Evolutionary conservation across 106 monocot genomes (phyloP).

Genomic region (Narthecium ossifragum): DNA sequence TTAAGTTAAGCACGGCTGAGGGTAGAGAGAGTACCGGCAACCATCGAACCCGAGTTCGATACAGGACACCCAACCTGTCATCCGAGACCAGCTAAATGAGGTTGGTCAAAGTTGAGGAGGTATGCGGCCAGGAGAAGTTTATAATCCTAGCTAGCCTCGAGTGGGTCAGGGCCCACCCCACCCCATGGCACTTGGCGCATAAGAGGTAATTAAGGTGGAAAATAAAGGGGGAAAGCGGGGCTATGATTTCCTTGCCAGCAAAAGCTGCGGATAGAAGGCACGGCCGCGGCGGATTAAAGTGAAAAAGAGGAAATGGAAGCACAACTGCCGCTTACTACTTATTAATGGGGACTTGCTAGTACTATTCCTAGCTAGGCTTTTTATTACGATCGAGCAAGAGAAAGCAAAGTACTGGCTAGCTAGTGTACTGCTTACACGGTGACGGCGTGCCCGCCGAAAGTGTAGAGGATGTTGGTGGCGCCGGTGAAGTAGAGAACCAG

Average conservation of each 20-base stretch:
- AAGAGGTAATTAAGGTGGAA: not conserved
- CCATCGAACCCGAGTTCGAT: no score
- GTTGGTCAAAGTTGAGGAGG: no score
- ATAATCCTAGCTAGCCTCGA: no score
- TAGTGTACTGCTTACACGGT: constrained; percentile 48
- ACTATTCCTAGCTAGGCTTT: no score
- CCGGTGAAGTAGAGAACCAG: constrained; percentile 61
- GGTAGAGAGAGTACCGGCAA: no score
- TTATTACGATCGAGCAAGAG: not conserved
- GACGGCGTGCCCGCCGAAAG: constrained; percentile 59
- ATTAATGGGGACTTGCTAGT: no score
- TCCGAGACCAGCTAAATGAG: no score
- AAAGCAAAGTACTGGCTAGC: not conserved
- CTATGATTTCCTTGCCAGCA: not conserved
- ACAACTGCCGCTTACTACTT: no score
- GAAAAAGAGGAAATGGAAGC: no score
- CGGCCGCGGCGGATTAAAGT: not conserved
- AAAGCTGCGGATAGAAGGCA: constrained; percentile 4
- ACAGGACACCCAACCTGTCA: no score
- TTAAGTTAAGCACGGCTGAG: no score
- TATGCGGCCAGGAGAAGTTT: no score
- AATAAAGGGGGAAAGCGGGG: not conserved
- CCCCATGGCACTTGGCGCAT: not conserved
- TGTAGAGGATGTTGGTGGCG: constrained; percentile 58
- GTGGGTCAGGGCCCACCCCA: not conserved